These are phyloP conservation scores for Scytalidium sp. DNA, from an alignment of 2,329 filamentous ascomycete genomes.

Conservation along the genomic window DNA sequence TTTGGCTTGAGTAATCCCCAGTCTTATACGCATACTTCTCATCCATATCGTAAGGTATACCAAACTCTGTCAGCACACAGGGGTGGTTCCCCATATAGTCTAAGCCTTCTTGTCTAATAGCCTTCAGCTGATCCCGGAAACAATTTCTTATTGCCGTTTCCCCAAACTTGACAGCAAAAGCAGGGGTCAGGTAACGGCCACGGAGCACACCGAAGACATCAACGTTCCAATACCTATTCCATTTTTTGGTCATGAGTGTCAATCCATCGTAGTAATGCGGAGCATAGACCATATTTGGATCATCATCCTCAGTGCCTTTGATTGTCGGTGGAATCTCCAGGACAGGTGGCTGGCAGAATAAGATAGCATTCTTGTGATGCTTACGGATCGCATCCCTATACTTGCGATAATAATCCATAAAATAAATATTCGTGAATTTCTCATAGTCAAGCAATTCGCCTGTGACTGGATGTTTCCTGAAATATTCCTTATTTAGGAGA, in stretches of 20 bases:
- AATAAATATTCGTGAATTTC: conserved; percentile 87
- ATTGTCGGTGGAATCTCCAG: conserved; percentile 87
- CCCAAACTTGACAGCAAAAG: conserved; percentile 88
- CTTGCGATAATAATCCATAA: conserved; percentile 78
- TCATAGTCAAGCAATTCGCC: conserved; percentile 76
- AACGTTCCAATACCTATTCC: conserved; percentile 97
- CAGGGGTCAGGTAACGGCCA: conserved; percentile 82
- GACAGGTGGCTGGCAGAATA: conserved; percentile 89
- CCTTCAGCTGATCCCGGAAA: conserved; percentile 80
- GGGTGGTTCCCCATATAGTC: conserved; percentile 87
- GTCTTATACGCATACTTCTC: conserved; percentile 93
- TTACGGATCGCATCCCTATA: conserved; percentile 73
- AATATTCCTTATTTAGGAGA: conserved; percentile 83
- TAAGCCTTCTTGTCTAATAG: conserved; percentile 81
- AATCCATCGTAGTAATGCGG: conserved; percentile 97
- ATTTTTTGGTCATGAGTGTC: conserved; percentile 96
- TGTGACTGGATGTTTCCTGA: conserved; percentile 72
- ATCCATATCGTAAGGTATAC: conserved; percentile 99
- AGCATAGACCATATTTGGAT: conserved; percentile 85
- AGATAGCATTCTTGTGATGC: conserved; percentile 75
- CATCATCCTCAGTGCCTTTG: conserved; percentile 85
- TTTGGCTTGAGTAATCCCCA: conserved; percentile 91
- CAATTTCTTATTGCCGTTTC: conserved; percentile 94
- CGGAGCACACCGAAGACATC: conserved; percentile 91
- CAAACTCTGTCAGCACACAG: conserved; percentile 89